Evolutionary conservation across 768 basidiomycete species (phyloP).

Genomic region (Hygrocybe punicea): DNA sequence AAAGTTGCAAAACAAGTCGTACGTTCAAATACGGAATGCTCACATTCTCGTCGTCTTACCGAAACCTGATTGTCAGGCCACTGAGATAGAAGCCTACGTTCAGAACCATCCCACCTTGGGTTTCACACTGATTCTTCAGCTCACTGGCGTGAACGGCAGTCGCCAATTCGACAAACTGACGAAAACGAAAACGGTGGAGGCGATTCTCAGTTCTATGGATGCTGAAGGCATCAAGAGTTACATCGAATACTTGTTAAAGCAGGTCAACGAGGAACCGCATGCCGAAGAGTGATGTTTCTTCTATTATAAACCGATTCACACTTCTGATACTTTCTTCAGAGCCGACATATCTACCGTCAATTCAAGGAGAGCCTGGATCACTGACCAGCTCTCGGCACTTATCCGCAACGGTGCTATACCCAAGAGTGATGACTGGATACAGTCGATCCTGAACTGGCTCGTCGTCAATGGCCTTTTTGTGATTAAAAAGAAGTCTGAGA

Average conservation of each 20-base stretch:
- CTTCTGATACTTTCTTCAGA: slow-evolving; percentile 30
- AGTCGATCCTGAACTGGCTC: slow-evolving; percentile 75
- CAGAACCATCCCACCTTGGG: slow-evolving; percentile 74
- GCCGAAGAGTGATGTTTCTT: slow-evolving; percentile 40
- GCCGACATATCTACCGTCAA: slow-evolving; percentile 47
- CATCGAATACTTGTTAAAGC: slow-evolving; percentile 63
- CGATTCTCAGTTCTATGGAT: slow-evolving; percentile 72
- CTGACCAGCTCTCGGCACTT: slow-evolving; percentile 78
- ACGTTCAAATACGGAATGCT: slow-evolving; percentile 22
- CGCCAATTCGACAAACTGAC: slow-evolving; percentile 90
- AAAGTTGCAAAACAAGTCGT: slow-evolving; percentile 85
- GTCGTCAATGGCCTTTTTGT: slow-evolving; percentile 77
- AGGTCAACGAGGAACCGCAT: slow-evolving; percentile 49
- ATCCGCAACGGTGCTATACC: slow-evolving; percentile 77
- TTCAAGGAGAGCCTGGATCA: slow-evolving; percentile 71
- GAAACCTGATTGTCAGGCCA: slow-evolving; percentile 45
- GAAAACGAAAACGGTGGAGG: slow-evolving; percentile 88
- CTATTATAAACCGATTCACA: not conserved
- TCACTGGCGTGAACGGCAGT: slow-evolving; percentile 79
- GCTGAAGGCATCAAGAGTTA: slow-evolving; percentile 72
- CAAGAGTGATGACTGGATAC: slow-evolving; percentile 76
- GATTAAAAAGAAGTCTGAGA: slow-evolving; percentile 68
- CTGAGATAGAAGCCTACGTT: slow-evolving; percentile 71
- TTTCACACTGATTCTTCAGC: slow-evolving; percentile 78
- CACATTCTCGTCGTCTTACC: not conserved